phyloP scores from a whole-genome alignment of 768 basidiomycete species.

The Tulasnella sp. region DNA sequence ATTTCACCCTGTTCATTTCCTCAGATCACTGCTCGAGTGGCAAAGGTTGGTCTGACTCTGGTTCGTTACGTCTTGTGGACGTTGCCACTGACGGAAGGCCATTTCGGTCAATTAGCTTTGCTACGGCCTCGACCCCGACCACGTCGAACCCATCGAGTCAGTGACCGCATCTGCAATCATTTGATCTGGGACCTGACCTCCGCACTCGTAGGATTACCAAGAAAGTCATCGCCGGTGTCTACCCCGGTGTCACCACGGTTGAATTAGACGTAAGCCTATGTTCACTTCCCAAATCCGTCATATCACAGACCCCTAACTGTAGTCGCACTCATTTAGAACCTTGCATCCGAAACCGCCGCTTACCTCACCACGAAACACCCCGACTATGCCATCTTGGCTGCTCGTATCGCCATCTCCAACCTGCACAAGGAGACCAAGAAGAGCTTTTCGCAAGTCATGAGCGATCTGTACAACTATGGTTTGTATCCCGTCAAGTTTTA shows the following conservation, averaged over 20 bases:
- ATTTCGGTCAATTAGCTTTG: constrained; percentile 45
- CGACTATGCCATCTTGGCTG: constrained; percentile 96
- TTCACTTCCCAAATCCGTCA: neutral
- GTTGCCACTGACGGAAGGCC: neutral
- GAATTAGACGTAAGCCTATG: constrained; percentile 74
- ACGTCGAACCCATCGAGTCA: constrained; percentile 88
- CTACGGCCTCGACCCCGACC: constrained; percentile 87
- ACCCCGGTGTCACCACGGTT: constrained; percentile 91
- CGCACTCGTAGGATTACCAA: constrained; percentile 54
- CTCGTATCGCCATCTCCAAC: constrained; percentile 97
- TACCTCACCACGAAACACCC: constrained; percentile 95
- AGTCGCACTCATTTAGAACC: constrained; percentile 45
- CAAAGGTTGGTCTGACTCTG: constrained; percentile 32
- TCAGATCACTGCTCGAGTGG: constrained; percentile 77
- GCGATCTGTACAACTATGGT: constrained; percentile 85
- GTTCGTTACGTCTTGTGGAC: neutral
- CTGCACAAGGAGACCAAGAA: constrained; percentile 99
- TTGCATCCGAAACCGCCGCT: constrained; percentile 94
- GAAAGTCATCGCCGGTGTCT: constrained; percentile 88
- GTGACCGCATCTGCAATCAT: constrained; percentile 20
- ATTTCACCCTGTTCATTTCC: neutral
- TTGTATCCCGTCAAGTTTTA: constrained; percentile 19
- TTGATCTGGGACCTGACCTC: neutral
- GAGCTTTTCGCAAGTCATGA: constrained; percentile 84
- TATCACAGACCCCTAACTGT: neutral